Evolutionary conservation across 2,329 filamentous ascomycete genomes (phyloP).

Genomic region (Pezizomycotina sp.): DNA sequence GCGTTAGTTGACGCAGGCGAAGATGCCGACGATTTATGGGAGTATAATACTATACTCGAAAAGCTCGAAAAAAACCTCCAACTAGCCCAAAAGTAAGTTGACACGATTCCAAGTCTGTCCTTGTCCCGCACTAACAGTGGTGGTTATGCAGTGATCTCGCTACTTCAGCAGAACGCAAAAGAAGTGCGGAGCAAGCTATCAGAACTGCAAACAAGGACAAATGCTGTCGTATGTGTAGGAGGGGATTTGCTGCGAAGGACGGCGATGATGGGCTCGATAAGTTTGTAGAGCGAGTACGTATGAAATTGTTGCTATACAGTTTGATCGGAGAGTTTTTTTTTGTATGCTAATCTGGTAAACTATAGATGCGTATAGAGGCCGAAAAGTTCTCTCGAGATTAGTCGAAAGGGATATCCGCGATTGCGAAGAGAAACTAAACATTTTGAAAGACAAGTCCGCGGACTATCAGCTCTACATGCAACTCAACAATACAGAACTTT

Average conservation of each 20-base stretch:
- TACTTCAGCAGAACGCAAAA: too few relatives aligned
- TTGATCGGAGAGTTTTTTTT: background rate
- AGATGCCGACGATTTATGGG: slow-evolving; percentile 10
- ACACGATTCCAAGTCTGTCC: too few relatives aligned
- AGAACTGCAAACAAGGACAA: too few relatives aligned
- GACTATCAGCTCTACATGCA: slow-evolving; percentile 61
- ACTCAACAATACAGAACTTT: slow-evolving; percentile 51
- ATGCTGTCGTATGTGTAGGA: slow-evolving; percentile 2
- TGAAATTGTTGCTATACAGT: too few relatives aligned
- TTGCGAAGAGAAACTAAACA: slow-evolving; percentile 36
- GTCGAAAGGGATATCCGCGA: background rate
- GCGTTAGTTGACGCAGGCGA: too few relatives aligned
- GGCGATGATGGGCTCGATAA: slow-evolving; percentile 1
- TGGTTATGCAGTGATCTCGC: too few relatives aligned
- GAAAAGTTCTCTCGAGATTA: background rate
- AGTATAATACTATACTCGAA: slow-evolving; percentile 9
- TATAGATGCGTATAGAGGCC: background rate
- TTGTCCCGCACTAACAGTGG: too few relatives aligned
- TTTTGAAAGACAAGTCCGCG: slow-evolving; percentile 45
- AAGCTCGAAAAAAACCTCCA: slow-evolving; percentile 43
- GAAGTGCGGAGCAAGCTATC: too few relatives aligned
- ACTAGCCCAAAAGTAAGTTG: slow-evolving; percentile 26
- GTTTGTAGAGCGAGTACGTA: too few relatives aligned
- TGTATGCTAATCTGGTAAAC: too few relatives aligned
- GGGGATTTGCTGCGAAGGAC: slow-evolving; percentile 1